phyloP scores from a whole-genome alignment of 164 flowering plant species.

The Houttuynia cordata region DNA sequence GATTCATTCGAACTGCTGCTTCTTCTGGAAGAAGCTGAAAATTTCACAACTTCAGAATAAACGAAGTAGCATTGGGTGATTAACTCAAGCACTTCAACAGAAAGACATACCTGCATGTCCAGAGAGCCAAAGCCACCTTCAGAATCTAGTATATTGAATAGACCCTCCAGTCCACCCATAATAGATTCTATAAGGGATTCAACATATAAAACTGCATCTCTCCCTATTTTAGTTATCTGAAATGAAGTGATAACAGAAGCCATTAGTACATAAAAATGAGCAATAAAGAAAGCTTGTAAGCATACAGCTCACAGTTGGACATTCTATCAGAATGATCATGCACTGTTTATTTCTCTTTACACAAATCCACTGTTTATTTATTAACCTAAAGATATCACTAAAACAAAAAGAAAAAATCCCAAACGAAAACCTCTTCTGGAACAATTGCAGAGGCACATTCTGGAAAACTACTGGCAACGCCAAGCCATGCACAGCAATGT shows the following conservation, averaged over 20 bases:
- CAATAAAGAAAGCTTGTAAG: background rate
- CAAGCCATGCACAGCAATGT: slow-evolving; percentile 99
- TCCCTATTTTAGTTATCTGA: slow-evolving; percentile 87
- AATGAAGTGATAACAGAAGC: background rate
- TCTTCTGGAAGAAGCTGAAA: slow-evolving; percentile 97
- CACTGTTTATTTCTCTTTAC: background rate
- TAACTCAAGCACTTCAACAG: background rate
- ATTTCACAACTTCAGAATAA: slow-evolving; percentile 5
- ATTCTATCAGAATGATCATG: background rate
- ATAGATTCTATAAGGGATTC: slow-evolving; percentile 95
- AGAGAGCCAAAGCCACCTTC: slow-evolving; percentile 97
- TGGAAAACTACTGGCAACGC: slow-evolving; percentile 97
- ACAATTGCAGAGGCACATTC: slow-evolving; percentile 88
- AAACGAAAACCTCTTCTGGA: slow-evolving; percentile 72
- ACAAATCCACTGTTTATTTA: background rate
- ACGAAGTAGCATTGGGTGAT: slow-evolving; percentile 8
- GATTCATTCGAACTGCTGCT: slow-evolving; percentile 77
- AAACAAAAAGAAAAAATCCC: background rate
- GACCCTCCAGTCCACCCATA: slow-evolving; percentile 98
- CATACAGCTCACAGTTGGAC: background rate
- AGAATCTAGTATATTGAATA: slow-evolving; percentile 92
- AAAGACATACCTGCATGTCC: slow-evolving; percentile 63
- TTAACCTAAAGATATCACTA: background rate
- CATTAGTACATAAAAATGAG: background rate
- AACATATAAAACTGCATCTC: slow-evolving; percentile 93